Conservation (phyloP, 441 rosid genomes). For the Erodium texanum region DNA sequence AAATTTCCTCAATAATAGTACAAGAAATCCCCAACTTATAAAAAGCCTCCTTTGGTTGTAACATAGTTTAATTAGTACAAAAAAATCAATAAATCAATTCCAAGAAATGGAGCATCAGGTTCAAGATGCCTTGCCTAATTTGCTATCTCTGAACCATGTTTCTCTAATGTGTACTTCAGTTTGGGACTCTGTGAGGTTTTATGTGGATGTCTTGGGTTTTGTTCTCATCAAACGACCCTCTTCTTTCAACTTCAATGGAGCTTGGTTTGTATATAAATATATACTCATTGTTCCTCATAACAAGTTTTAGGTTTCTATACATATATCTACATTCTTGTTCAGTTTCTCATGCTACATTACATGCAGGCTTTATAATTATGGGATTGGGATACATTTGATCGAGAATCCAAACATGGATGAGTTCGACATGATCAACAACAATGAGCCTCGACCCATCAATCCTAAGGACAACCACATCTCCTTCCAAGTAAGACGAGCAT, state of each 20-base stretch:
- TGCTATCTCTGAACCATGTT: constrained; percentile 54
- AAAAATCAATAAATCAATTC: background rate
- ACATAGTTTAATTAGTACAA: background rate
- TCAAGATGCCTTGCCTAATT: constrained; percentile 20
- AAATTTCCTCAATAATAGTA: background rate
- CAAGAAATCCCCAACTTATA: background rate
- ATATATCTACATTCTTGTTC: too few relatives aligned
- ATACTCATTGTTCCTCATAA: too few relatives aligned
- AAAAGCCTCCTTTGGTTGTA: background rate
- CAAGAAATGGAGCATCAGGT: constrained; percentile 13
- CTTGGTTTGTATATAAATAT: constrained; percentile 31
- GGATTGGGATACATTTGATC: constrained; percentile 44
- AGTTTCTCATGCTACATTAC: background rate
- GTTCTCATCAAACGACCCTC: constrained; percentile 60
- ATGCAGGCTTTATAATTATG: constrained; percentile 46
- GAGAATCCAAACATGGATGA: constrained; percentile 8
- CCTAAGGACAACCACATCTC: constrained; percentile 68
- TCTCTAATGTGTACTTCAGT: constrained; percentile 50
- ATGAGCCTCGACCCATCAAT: constrained; percentile 44
- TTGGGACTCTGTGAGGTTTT: constrained; percentile 41
- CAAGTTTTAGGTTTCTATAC: too few relatives aligned
- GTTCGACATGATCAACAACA: constrained; percentile 17
- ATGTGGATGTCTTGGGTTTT: constrained; percentile 53
- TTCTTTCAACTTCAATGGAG: constrained; percentile 69
- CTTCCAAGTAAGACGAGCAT: constrained; percentile 50